These are phyloP conservation scores for Canna indica DNA, from an alignment of 176 grass and related monocot genomes.

Conservation along the genomic window DNA sequence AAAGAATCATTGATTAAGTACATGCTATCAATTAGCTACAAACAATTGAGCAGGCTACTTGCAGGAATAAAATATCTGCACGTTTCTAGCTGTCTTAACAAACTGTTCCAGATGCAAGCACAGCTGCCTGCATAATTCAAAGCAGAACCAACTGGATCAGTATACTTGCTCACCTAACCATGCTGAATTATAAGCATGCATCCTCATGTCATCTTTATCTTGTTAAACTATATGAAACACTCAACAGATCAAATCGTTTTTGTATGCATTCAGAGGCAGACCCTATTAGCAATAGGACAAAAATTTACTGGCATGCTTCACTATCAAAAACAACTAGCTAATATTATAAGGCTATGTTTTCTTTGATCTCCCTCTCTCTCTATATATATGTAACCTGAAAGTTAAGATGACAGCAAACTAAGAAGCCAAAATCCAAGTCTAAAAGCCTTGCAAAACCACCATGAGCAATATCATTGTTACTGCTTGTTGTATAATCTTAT, in stretches of 20 bases:
- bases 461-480: conserved; percentile 29
- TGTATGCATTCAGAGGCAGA: neutral
- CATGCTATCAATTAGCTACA: too few relatives aligned
- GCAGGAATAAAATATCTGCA: too few relatives aligned
- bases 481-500: too few relatives aligned
- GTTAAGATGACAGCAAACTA: neutral
- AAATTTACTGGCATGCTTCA: neutral
- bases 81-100: too few relatives aligned
- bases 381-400: neutral
- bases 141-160: neutral
- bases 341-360: neutral
- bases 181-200: neutral
- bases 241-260: neutral
- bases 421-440: neutral
- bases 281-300: neutral
- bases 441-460: neutral
- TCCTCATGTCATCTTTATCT: neutral
- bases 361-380: too few relatives aligned
- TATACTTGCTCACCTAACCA: too few relatives aligned
- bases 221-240: neutral
- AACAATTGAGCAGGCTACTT: too few relatives aligned
- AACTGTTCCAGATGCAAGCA: neutral
- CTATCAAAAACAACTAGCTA: neutral
- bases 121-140: neutral
- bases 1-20: too few relatives aligned